Percentiles rank a stretch among this genome's conserved stretches.
Conservation (phyloP, 202 grass and related monocot species). For the Cymbopogon flexuosus region DNA sequence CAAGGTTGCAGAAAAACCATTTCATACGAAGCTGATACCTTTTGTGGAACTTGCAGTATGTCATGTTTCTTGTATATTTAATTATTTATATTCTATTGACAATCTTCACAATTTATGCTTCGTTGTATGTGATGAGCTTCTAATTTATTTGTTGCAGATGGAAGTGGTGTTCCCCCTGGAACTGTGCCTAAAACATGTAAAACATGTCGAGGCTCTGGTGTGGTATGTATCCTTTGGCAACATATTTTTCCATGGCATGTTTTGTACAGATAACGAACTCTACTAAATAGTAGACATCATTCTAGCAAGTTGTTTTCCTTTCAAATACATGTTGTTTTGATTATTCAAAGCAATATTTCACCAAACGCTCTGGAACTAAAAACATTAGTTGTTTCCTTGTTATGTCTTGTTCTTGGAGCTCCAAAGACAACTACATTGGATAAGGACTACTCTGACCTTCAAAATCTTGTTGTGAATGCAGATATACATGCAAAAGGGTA, state of each 20-base stretch:
- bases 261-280: slow-evolving; percentile 7
- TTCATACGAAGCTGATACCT: slow-evolving; percentile 68
- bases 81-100: not conserved
- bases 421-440: not conserved
- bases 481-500: slow-evolving; percentile 67
- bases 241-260: slow-evolving; percentile 13
- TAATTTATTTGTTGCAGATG: slow-evolving; percentile 56
- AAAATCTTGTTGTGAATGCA: slow-evolving; percentile 36
- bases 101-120: not conserved
- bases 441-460: slow-evolving; percentile 10
- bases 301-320: not conserved
- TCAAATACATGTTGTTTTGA: not conserved
- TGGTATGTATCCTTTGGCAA: slow-evolving; percentile 55
- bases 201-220: slow-evolving; percentile 77
- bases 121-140: not conserved
- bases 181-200: slow-evolving; percentile 95
- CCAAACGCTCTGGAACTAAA: not conserved
- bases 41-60: slow-evolving; percentile 89
- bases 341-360: not conserved
- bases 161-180: slow-evolving; percentile 89
- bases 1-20: slow-evolving; percentile 90
- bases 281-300: not conserved
- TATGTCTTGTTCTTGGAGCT: not conserved
- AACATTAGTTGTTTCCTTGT: not conserved
- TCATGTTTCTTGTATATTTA: slow-evolving; percentile 23